Conservation (phyloP, 306 rosid species). For the Vigna radiata region DNA sequence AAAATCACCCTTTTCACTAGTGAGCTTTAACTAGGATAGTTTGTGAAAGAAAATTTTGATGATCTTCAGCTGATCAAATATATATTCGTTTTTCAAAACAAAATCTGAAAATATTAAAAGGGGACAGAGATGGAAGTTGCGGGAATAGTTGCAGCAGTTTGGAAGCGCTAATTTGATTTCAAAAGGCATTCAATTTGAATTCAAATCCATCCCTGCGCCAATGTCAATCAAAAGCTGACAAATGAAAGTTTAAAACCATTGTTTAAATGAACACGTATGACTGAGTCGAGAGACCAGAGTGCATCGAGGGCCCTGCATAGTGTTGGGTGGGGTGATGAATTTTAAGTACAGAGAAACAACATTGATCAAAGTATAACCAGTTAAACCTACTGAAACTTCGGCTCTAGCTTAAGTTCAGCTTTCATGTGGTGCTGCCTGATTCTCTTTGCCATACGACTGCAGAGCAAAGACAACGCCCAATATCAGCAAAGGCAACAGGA, state of each 20-base stretch:
- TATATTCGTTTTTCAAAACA: too few relatives aligned
- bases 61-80: too few relatives aligned
- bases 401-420: slow-evolving; percentile 7
- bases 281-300: slow-evolving; percentile 7
- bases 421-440: slow-evolving; percentile 28
- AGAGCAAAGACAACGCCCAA: slow-evolving; percentile 62
- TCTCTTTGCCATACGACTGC: slow-evolving; percentile 56
- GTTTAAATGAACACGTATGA: slow-evolving; percentile 29
- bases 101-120: too few relatives aligned
- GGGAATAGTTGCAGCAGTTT: too few relatives aligned
- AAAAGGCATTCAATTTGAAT: too few relatives aligned
- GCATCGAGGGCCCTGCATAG: slow-evolving; percentile 6
- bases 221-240: too few relatives aligned
- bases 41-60: too few relatives aligned
- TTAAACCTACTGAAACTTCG: background rate
- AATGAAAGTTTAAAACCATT: background rate
- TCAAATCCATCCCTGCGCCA: too few relatives aligned
- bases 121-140: too few relatives aligned
- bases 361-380: slow-evolving; percentile 24
- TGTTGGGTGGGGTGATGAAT: slow-evolving; percentile 7
- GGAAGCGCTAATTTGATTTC: too few relatives aligned
- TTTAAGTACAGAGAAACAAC: slow-evolving; percentile 9
- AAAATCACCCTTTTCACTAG: too few relatives aligned
- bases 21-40: too few relatives aligned
- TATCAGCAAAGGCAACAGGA: slow-evolving; percentile 64